Percentiles rank a stretch among this genome's conserved stretches.
phyloP scores from a whole-genome alignment of 1,139 yeast species.

The Komagataea norvegica region DNA sequence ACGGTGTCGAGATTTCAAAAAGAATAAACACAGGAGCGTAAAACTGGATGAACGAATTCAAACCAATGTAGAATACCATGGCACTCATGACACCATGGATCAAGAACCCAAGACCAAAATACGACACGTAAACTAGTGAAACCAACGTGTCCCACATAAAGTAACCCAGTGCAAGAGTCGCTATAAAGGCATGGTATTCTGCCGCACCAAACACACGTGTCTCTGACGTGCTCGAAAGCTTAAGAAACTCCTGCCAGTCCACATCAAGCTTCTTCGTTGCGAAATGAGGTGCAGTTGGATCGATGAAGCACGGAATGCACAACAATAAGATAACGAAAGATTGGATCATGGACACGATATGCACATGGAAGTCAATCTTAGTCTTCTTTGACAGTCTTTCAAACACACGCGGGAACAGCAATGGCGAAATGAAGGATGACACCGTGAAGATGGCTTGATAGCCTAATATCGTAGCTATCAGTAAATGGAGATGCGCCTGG shows the following conservation, averaged over 20 bases:
- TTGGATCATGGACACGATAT: slow-evolving; percentile 77
- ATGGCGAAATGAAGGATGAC: slow-evolving; percentile 41
- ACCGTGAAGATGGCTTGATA: slow-evolving; percentile 39
- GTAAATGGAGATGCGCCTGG: slow-evolving; percentile 39
- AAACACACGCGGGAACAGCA: slow-evolving; percentile 39
- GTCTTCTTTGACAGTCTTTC: slow-evolving; percentile 41
- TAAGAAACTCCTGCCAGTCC: background rate
- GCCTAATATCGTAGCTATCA: slow-evolving; percentile 34
- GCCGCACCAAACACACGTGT: slow-evolving; percentile 54
- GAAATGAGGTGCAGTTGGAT: no score
- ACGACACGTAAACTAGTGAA: slow-evolving; percentile 52
- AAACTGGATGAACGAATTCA: slow-evolving; percentile 73
- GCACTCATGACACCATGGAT: slow-evolving; percentile 84
- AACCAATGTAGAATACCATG: slow-evolving; percentile 60
- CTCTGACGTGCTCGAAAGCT: background rate
- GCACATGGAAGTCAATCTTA: slow-evolving; percentile 68
- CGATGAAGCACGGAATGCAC: slow-evolving; percentile 52
- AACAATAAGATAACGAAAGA: slow-evolving; percentile 52
- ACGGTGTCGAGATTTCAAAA: slow-evolving; percentile 91
- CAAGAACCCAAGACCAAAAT: slow-evolving; percentile 77
- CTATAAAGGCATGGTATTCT: slow-evolving; percentile 69
- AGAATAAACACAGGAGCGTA: slow-evolving; percentile 81
- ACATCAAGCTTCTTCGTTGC: no score
- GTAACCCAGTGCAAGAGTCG: slow-evolving; percentile 74
- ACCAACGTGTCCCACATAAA: slow-evolving; percentile 86